Percentiles rank a stretch among this genome's conserved stretches.
Conservation (phyloP, 768 basidiomycete genomes). For the Glaciozyma antarctica region DNA sequence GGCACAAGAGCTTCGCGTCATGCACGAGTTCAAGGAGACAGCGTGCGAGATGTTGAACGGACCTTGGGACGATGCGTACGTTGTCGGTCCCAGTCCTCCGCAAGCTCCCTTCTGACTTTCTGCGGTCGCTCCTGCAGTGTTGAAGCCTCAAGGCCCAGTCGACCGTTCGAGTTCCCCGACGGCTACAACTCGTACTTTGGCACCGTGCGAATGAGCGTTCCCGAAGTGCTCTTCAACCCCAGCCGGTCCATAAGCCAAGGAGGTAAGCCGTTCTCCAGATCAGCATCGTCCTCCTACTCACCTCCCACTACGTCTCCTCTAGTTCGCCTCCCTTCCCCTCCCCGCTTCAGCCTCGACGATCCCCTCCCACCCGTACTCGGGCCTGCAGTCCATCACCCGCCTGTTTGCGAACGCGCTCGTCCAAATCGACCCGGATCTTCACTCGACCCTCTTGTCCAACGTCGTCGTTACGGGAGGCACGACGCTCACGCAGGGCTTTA, state of each 20-base stretch:
- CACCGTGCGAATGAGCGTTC: conserved; percentile 60
- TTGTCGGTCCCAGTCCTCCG: conserved; percentile 1
- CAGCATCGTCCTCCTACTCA: neutral
- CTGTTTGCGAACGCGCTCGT: conserved; percentile 69
- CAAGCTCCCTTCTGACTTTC: no score
- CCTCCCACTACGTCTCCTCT: neutral
- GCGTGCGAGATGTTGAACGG: conserved; percentile 75
- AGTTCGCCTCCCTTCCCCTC: conserved; percentile 38
- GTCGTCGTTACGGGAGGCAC: conserved; percentile 95
- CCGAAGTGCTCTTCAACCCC: conserved; percentile 83
- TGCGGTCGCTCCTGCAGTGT: conserved; percentile 38
- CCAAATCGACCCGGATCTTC: conserved; percentile 81
- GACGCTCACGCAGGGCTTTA: conserved; percentile 72
- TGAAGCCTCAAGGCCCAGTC: conserved; percentile 50
- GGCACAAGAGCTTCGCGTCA: conserved; percentile 54
- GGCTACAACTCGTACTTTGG: conserved; percentile 81
- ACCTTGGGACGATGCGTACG: conserved; percentile 72
- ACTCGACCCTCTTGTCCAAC: conserved; percentile 79
- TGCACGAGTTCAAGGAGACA: conserved; percentile 89
- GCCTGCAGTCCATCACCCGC: conserved; percentile 48
- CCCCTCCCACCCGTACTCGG: conserved; percentile 40
- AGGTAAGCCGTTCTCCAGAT: conserved; percentile 14
- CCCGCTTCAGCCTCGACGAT: conserved; percentile 37
- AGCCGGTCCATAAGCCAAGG: conserved; percentile 38
- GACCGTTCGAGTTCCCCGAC: conserved; percentile 82